Evolutionary conservation across 495 filamentous ascomycete genomes (phyloP).

Genomic region (Aspergillus sclerotiicarbonarius): DNA sequence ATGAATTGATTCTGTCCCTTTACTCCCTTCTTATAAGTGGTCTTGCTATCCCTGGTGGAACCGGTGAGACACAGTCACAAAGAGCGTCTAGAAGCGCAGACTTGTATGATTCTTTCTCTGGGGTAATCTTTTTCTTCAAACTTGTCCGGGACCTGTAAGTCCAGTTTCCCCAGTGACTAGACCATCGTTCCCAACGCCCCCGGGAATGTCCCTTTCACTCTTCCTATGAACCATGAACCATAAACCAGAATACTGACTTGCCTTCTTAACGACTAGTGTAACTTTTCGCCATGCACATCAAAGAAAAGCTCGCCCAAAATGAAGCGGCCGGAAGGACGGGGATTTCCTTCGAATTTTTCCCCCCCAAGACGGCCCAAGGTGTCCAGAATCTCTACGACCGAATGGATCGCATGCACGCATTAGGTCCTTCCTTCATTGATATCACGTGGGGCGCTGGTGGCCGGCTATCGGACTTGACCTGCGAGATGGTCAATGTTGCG

Average conservation of each 20-base stretch:
- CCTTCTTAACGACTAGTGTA: background rate
- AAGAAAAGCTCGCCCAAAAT: constrained; percentile 84
- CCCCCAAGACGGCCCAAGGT: constrained; percentile 96
- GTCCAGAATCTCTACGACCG: constrained; percentile 99
- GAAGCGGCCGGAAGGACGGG: constrained; percentile 70
- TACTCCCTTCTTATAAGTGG: background rate
- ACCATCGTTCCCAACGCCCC: too few relatives aligned
- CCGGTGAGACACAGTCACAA: background rate
- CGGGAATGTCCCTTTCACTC: background rate
- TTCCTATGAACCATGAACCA: background rate
- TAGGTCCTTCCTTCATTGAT: constrained; percentile 94
- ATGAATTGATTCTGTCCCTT: background rate
- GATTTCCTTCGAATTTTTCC: constrained; percentile 99
- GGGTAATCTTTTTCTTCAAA: background rate
- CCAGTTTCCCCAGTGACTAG: background rate
- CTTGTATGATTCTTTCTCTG: background rate
- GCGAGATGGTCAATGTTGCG: constrained; percentile 96
- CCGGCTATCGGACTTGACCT: constrained; percentile 83
- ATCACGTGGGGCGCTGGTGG: constrained; percentile 99
- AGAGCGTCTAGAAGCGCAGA: background rate
- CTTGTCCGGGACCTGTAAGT: background rate
- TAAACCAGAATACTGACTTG: background rate
- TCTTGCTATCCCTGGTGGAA: constrained; percentile 4
- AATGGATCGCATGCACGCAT: constrained; percentile 97
- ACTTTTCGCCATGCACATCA: constrained; percentile 71